phyloP scores from a whole-genome alignment of 2,329 filamentous ascomycete genomes.

The Penicillium sp. region DNA sequence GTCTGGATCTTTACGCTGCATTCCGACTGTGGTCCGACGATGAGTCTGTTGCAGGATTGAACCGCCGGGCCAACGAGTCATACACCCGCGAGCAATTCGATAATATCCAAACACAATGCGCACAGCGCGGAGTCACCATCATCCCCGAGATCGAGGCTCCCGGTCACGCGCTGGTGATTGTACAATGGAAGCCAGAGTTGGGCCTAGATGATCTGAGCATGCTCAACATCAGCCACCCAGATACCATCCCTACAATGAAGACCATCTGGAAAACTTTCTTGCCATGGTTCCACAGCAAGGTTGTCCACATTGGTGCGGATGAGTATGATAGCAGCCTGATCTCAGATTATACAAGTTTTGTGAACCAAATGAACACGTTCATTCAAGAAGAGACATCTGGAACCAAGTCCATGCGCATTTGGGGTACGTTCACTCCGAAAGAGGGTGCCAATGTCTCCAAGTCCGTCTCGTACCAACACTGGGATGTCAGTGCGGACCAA shows the following conservation, averaged over 20 bases:
- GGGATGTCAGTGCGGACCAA: conserved; percentile 54
- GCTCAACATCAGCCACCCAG: conserved; percentile 57
- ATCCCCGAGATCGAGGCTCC: conserved; percentile 63
- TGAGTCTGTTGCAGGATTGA: conserved; percentile 50
- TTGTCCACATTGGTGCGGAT: conserved; percentile 58
- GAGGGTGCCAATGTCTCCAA: conserved; percentile 43
- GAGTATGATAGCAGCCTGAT: conserved; percentile 52
- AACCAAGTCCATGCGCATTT: conserved; percentile 51
- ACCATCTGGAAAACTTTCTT: conserved; percentile 58
- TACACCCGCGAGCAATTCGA: conserved; percentile 55
- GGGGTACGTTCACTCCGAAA: conserved; percentile 54
- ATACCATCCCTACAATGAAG: conserved; percentile 56
- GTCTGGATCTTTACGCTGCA: conserved; percentile 46
- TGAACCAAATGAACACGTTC: conserved; percentile 53
- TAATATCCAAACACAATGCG: conserved; percentile 55
- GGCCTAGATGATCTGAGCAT: conserved; percentile 53
- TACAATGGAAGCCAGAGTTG: conserved; percentile 61
- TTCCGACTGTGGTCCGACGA: conserved; percentile 57
- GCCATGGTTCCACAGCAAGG: conserved; percentile 58
- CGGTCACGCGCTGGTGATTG: conserved; percentile 57
- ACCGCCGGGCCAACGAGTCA: conserved; percentile 57
- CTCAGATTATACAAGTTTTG: conserved; percentile 54
- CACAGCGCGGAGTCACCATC: conserved; percentile 57
- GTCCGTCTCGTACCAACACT: conserved; percentile 54
- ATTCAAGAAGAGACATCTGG: conserved; percentile 34